These are phyloP conservation scores for Rhynchosporium graminicola DNA, from an alignment of 2,329 filamentous ascomycete genomes.

Conservation along the genomic window DNA sequence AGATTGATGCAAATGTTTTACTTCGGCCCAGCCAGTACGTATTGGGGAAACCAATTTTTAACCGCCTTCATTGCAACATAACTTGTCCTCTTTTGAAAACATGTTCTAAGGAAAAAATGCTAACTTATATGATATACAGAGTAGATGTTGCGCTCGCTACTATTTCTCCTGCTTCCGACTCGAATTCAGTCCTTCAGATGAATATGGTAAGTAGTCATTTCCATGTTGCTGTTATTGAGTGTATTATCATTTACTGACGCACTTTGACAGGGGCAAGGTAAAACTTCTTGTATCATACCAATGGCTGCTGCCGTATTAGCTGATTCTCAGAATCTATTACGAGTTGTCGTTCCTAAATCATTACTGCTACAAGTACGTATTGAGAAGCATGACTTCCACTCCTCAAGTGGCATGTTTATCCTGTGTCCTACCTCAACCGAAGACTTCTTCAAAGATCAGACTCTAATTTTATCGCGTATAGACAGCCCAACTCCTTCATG, in stretches of 20 bases:
- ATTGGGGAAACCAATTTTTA: too few species aligned
- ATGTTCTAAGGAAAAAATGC: too few species aligned
- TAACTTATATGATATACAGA: background rate
- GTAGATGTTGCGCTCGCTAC: constrained; percentile 63
- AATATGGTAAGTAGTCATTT: constrained; percentile 52
- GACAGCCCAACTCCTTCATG: constrained; percentile 48
- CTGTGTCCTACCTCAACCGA: too few species aligned
- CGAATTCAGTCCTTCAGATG: constrained; percentile 64
- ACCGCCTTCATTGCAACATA: too few species aligned
- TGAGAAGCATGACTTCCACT: too few species aligned
- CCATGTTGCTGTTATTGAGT: background rate
- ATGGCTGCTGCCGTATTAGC: constrained; percentile 52
- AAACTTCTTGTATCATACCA: constrained; percentile 58
- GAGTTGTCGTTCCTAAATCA: constrained; percentile 49
- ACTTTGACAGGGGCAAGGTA: constrained; percentile 52
- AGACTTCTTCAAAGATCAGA: too few species aligned
- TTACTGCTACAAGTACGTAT: constrained; percentile 43
- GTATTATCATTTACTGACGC: background rate
- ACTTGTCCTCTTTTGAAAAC: too few species aligned
- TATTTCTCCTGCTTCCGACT: constrained; percentile 51
- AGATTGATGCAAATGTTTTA: constrained; percentile 64
- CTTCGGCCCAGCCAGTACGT: constrained; percentile 57
- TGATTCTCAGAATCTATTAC: constrained; percentile 44
- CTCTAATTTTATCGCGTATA: too few species aligned
- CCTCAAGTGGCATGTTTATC: too few species aligned